Evolutionary conservation across 2,329 filamentous ascomycete genomes (phyloP), one percentile per base, ranked within the genome.

Genomic region (Escovopsis weberi): DNA sequence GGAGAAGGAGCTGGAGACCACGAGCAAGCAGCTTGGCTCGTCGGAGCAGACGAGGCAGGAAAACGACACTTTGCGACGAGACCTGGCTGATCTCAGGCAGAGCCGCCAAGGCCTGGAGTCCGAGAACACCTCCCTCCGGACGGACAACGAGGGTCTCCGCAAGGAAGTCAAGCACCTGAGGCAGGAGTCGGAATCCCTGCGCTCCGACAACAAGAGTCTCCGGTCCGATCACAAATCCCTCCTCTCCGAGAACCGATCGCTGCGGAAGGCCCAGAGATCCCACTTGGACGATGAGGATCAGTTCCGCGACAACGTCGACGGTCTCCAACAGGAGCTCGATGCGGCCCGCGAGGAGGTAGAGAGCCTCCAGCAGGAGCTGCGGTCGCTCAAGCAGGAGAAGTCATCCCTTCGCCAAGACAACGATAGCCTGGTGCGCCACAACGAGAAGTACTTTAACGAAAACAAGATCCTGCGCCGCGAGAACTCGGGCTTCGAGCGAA

Each of bases 371-470:
- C 57, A 58, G 28, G 61, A 66, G 30, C 46, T 67, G 28, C 56
- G 63, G 28, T 52, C 50, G 19, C 50, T 70, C 12, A 52, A 60
- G 35, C 58, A 64, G 46, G 67, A 73, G 47, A 70, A 66, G 50
- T 54, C 54, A 2, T 54, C 64, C 8, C 57, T 73, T n/a, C 61
- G 62, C 33, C 59, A 72, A 47, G 71, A 75, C 49, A 71, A 74
- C 45, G 58, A 65, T 32, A 69, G 66, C 48, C 63, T 74, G 19
- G 70, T 71, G 41, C 68, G 67, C 33, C 68, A 72, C 52, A 74
- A 74, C 45, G 69, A 74, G 40, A 68, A 66, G 46, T 73, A 72
- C 50, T 74, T 69, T 49, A 66, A 60, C 43, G 69, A 74, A 51
- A 73, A 70, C 58, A 70, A 70, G 56, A 57, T 62, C 33, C 59